A percentile compares a stretch with the other conserved stretches of the same genome.
Evolutionary conservation across 768 basidiomycete species (phyloP).

Genomic region (Mrakia hoshinonis): DNA sequence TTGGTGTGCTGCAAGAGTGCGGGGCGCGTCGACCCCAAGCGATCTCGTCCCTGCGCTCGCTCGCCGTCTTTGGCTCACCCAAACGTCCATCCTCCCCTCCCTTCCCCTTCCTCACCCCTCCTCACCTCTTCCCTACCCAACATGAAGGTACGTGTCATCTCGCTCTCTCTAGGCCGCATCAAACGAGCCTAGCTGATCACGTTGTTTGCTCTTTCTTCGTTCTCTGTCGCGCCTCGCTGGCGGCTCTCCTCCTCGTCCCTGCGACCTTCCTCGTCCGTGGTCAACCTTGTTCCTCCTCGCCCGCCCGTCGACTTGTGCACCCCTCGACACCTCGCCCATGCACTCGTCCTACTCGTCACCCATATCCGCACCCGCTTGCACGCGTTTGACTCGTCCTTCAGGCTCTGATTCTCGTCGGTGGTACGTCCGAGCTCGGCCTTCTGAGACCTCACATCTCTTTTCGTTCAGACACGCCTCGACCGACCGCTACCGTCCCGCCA

Average conservation of each 20-base stretch:
- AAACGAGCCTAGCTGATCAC: neutral
- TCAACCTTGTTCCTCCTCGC: constrained; percentile 9
- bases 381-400: constrained; percentile 36
- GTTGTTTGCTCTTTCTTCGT: neutral
- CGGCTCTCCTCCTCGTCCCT: neutral
- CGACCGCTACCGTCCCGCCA: neutral
- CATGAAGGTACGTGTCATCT: constrained; percentile 2
- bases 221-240: neutral
- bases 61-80: neutral
- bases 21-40: too few species aligned
- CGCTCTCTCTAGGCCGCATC: neutral
- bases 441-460: neutral
- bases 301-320: too few species aligned
- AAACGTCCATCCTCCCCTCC: neutral
- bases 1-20: too few species aligned
- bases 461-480: neutral
- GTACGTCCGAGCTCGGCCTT: constrained; percentile 33
- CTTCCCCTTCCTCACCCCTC: neutral
- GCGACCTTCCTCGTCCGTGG: too few species aligned
- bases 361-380: constrained; percentile 6
- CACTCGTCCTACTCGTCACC: neutral
- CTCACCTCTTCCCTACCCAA: constrained; percentile 3
- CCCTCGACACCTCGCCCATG: neutral
- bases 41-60: too few species aligned
- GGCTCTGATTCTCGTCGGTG: constrained; percentile 47